These are phyloP conservation scores for Rheum nobile DNA, from an alignment of 148 eudicot genomes.

Conservation along the genomic window DNA sequence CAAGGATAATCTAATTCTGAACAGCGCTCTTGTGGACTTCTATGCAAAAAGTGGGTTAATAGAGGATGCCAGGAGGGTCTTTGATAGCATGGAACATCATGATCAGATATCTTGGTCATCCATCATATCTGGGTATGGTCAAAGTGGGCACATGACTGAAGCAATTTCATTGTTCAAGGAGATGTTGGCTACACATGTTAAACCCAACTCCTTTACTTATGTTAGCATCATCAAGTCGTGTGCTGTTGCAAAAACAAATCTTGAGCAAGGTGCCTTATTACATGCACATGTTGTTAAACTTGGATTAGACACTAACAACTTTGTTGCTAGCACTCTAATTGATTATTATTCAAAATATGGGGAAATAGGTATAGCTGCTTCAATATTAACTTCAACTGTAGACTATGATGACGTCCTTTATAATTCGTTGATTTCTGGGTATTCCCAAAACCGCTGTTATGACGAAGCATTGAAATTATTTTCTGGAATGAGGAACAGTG, in stretches of 20 bases:
- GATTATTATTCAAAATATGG: conserved; percentile 36
- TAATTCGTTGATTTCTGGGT: conserved; percentile 34
- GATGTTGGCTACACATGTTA: conserved; percentile 18
- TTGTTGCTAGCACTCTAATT: conserved; percentile 23
- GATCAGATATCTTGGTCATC: conserved; percentile 41
- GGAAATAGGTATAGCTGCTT: conserved; percentile 15
- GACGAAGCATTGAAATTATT: conserved; percentile 27
- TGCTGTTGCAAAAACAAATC: conserved; percentile 9
- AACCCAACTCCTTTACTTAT: conserved; percentile 37
- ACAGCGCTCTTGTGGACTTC: conserved; percentile 28
- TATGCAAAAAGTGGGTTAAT: conserved; percentile 25
- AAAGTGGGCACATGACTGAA: conserved; percentile 15
- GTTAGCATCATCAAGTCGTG: conserved; percentile 24
- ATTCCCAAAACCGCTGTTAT: conserved; percentile 15
- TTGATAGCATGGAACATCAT: conserved; percentile 27
- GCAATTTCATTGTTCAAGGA: conserved; percentile 24
- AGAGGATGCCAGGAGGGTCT: conserved; percentile 26
- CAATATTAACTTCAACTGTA: conserved; percentile 15
- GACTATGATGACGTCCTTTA: conserved; percentile 20
- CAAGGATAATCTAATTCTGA: conserved; percentile 22
- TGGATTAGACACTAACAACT: conserved; percentile 18
- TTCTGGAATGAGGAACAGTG: conserved; percentile 15
- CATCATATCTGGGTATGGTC: conserved; percentile 27
- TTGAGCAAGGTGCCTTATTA: conserved; percentile 20
- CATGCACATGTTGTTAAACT: conserved; percentile 31